These are phyloP conservation scores for Umbilicus rupestris DNA, from an alignment of 164 flowering plant species.

Conservation along the genomic window DNA sequence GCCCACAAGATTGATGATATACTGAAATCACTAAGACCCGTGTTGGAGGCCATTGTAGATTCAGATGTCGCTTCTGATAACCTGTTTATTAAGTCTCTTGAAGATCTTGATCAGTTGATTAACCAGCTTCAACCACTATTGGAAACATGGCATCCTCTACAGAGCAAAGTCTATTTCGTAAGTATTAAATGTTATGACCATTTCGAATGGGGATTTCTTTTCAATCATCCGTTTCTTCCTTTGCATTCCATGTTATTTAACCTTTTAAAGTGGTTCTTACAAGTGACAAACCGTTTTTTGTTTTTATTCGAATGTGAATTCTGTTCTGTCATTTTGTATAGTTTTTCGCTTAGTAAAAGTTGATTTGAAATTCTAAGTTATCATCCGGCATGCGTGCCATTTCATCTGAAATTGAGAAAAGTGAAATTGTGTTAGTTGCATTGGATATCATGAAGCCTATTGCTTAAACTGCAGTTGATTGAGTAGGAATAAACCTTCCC, in stretches of 20 bases:
- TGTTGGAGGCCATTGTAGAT: conserved; percentile 50
- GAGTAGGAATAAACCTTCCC: too few relatives aligned
- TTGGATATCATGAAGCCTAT: background rate
- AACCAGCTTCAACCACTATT: conserved; percentile 50
- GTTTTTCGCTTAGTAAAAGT: too few relatives aligned
- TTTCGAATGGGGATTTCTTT: background rate
- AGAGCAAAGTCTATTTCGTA: conserved; percentile 80
- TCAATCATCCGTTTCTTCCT: background rate
- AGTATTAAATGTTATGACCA: conserved; percentile 17
- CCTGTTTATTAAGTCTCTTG: conserved; percentile 33
- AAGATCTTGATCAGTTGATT: conserved; percentile 43
- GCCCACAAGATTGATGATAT: conserved; percentile 54
- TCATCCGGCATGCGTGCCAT: background rate
- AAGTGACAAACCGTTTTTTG: too few relatives aligned
- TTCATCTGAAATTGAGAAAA: too few relatives aligned
- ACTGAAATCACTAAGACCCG: conserved; percentile 52
- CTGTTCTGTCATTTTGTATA: too few relatives aligned
- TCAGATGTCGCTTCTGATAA: conserved; percentile 47
- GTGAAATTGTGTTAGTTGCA: background rate
- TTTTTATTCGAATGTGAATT: too few relatives aligned
- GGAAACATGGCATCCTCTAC: conserved; percentile 60
- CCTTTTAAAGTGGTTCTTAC: background rate
- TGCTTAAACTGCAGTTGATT: background rate
- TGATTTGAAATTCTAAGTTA: background rate
- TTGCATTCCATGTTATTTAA: too few relatives aligned